Evolutionary conservation across 2,329 filamentous ascomycete genomes (phyloP).

Genomic region (Exophiala calicioides): DNA sequence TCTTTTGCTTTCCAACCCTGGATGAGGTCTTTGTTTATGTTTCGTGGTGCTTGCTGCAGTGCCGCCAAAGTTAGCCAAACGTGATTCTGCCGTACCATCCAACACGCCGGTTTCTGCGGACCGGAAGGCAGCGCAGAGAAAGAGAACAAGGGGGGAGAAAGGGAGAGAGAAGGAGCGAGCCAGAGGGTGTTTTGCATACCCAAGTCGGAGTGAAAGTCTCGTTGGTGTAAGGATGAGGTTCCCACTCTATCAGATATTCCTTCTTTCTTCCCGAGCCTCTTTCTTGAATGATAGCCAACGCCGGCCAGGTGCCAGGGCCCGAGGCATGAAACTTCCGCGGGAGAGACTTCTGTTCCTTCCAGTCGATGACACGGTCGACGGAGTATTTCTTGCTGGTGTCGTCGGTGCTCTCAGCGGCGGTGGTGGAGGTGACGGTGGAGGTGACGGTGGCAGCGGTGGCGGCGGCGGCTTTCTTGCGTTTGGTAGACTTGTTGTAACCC

Average conservation of each 20-base stretch:
- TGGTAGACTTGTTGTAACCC: slow-evolving; percentile 16
- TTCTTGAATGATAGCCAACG: slow-evolving; percentile 37
- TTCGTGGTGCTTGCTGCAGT: slow-evolving; percentile 4
- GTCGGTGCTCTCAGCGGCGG: neutral
- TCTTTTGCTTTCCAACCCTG: neutral
- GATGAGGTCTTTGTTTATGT: slow-evolving; percentile 7
- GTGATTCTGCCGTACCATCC: too few species aligned
- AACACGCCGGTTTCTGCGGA: too few species aligned
- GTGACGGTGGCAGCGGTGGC: too few species aligned
- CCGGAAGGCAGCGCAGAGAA: too few species aligned
- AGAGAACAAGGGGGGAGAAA: too few species aligned
- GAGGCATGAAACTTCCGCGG: slow-evolving; percentile 8
- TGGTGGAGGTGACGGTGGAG: neutral
- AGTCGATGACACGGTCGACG: slow-evolving; percentile 13
- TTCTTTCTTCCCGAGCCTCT: slow-evolving; percentile 30
- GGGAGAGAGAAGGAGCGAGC: too few species aligned
- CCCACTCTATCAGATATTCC: slow-evolving; percentile 29
- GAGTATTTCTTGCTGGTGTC: too few species aligned
- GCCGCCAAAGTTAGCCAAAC: too few species aligned
- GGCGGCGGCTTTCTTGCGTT: slow-evolving; percentile 19
- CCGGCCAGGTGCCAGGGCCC: slow-evolving; percentile 23
- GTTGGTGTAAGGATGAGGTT: slow-evolving; percentile 20
- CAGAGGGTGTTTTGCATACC: slow-evolving; percentile 18
- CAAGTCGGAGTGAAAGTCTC: slow-evolving; percentile 29
- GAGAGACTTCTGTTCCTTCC: slow-evolving; percentile 24